These are phyloP conservation scores for Pseudogymnoascus sp. DNA, from an alignment of 2,329 filamentous ascomycete genomes.

Conservation along the genomic window DNA sequence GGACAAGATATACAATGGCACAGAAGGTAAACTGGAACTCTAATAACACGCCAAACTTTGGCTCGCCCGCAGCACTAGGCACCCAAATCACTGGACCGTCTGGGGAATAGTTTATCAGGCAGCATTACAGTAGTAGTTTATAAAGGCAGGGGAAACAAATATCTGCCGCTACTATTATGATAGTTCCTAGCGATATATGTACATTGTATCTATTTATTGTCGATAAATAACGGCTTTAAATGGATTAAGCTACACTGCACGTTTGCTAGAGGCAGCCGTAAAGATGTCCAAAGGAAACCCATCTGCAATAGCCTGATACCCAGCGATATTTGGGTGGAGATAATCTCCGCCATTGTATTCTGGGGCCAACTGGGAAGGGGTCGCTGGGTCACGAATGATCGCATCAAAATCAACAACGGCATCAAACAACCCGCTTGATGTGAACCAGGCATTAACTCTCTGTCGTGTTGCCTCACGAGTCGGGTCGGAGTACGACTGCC, in stretches of 20 bases:
- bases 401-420: conserved; percentile 54
- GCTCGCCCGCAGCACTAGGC: conserved; percentile 26
- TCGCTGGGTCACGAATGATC: conserved; percentile 42
- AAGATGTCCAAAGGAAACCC: conserved; percentile 50
- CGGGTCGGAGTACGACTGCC: conserved; percentile 46
- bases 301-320: conserved; percentile 52
- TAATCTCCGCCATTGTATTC: conserved; percentile 55
- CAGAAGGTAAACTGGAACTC: conserved; percentile 42
- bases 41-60: conserved; percentile 46
- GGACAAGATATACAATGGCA: conserved; percentile 45
- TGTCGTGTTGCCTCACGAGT: conserved; percentile 47
- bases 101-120: conserved; percentile 23
- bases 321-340: conserved; percentile 51
- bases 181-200: conserved; percentile 7
- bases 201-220: conserved; percentile 9
- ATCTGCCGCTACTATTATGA: background rate
- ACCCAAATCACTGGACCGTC: conserved; percentile 28
- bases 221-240: background rate
- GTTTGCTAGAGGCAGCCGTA: conserved; percentile 11
- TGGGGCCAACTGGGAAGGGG: conserved; percentile 39
- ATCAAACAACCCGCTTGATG: conserved; percentile 48
- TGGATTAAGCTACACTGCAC: background rate
- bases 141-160: background rate
- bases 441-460: conserved; percentile 53
- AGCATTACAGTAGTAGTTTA: background rate